Evolutionary conservation across 2,329 filamentous ascomycete species (phyloP).

Genomic region (Penicillium sp.): DNA sequence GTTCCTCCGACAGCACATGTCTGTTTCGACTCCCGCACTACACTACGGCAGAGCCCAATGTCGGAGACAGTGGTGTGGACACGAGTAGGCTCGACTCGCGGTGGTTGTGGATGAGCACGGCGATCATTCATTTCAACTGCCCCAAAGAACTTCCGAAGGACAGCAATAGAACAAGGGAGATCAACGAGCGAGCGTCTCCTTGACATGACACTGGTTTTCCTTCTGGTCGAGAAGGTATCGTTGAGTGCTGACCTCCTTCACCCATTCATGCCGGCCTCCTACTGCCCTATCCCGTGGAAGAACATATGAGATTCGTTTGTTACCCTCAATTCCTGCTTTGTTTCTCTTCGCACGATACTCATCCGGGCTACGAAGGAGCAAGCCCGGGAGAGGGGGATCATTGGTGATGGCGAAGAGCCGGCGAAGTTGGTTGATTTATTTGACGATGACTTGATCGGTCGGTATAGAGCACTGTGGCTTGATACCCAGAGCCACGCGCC

Average conservation of each 20-base stretch:
- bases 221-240: background rate
- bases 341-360: background rate
- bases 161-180: background rate
- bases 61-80: background rate
- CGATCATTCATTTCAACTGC: constrained; percentile 3
- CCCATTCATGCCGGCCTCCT: constrained; percentile 2
- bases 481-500: background rate
- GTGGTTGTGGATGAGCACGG: background rate
- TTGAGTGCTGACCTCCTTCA: constrained; percentile 6
- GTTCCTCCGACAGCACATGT: background rate
- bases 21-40: constrained; percentile 1
- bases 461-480: background rate
- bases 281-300: background rate
- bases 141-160: background rate
- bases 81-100: background rate
- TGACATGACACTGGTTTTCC: background rate
- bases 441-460: background rate
- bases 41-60: background rate
- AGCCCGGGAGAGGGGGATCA: background rate
- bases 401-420: constrained; percentile 4
- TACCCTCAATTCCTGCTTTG: background rate
- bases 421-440: background rate
- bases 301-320: background rate
- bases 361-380: constrained; percentile 3
- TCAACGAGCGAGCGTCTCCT: background rate